These are phyloP conservation scores for Cudoniella acicularis DNA, from an alignment of 495 filamentous ascomycete species.

Conservation along the genomic window DNA sequence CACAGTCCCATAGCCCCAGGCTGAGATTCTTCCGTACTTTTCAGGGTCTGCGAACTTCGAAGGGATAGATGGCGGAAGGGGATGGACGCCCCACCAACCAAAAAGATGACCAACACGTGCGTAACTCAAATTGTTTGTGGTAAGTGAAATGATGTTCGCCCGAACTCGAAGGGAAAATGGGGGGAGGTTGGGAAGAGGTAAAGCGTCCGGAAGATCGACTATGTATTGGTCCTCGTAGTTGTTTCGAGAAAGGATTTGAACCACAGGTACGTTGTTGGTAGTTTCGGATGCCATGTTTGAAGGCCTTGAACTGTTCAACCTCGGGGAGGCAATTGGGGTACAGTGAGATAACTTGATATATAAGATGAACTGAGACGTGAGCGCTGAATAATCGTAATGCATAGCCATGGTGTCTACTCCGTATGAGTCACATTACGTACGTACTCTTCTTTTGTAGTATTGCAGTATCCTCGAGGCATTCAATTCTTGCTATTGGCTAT, in stretches of 20 bases:
- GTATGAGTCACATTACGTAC: too few species aligned
- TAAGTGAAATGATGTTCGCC: constrained; percentile 41
- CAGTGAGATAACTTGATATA: too few species aligned
- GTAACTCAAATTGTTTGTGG: constrained; percentile 55
- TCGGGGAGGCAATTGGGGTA: too few species aligned
- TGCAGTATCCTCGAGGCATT: too few species aligned
- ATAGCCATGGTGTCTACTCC: too few species aligned
- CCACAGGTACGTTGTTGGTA: constrained; percentile 1
- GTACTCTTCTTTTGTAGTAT: too few species aligned
- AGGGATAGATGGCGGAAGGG: constrained; percentile 35
- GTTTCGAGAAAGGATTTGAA: constrained; percentile 35
- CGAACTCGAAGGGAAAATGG: constrained; percentile 40
- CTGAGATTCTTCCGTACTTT: constrained; percentile 49
- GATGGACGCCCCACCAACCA: constrained; percentile 46
- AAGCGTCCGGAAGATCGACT: constrained; percentile 25
- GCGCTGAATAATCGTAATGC: too few species aligned
- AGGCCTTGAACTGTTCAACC: too few species aligned
- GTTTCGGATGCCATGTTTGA: neutral
- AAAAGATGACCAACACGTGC: constrained; percentile 42
- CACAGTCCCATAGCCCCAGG: constrained; percentile 54
- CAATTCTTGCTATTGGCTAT: too few species aligned
- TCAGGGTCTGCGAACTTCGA: constrained; percentile 45
- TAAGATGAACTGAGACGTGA: too few species aligned
- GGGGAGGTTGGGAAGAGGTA: constrained; percentile 25
- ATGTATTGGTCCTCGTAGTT: constrained; percentile 35